A percentile compares a stretch with the other conserved stretches of the same genome.
Evolutionary conservation across 202 grass and related monocot species (phyloP).

Genomic region (Elaeis oleifera): DNA sequence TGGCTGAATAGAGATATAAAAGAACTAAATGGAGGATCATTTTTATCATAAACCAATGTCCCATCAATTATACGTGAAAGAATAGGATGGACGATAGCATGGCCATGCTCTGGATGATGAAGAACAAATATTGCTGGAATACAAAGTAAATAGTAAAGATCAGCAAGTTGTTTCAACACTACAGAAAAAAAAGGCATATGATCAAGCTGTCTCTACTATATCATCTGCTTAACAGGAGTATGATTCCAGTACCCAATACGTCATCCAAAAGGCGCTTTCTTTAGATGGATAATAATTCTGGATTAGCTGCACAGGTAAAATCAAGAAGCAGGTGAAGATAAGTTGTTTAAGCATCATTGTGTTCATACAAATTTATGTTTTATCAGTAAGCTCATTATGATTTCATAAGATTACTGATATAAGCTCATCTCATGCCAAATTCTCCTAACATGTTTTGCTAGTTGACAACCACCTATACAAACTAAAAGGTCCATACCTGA

Average conservation of each 20-base stretch:
- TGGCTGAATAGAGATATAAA: slow-evolving; percentile 96
- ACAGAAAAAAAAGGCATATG: too few relatives aligned
- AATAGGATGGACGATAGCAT: slow-evolving; percentile 94
- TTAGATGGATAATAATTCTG: slow-evolving; percentile 90
- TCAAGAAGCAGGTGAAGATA: slow-evolving; percentile 7
- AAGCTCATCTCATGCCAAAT: too few relatives aligned
- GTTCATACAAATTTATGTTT: too few relatives aligned
- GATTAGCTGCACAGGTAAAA: slow-evolving; percentile 68
- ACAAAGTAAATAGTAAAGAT: slow-evolving; percentile 2
- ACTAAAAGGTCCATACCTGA: slow-evolving; percentile 45
- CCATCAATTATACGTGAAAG: slow-evolving; percentile 97
- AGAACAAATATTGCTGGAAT: slow-evolving; percentile 91
- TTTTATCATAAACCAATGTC: slow-evolving; percentile 67
- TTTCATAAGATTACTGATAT: too few relatives aligned
- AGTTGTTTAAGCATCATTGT: not conserved
- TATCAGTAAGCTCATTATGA: too few relatives aligned
- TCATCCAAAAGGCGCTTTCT: slow-evolving; percentile 79
- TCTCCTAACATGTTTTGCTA: too few relatives aligned
- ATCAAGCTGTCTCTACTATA: too few relatives aligned
- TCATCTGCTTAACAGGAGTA: slow-evolving; percentile 7
- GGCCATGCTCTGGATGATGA: slow-evolving; percentile 96
- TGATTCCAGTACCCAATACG: slow-evolving; percentile 72
- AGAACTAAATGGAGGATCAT: slow-evolving; percentile 73
- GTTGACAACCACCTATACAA: too few relatives aligned
- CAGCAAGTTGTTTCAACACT: not conserved